Percentiles rank a stretch among this genome's conserved stretches.
Conservation (phyloP, 2,329 filamentous ascomycete species). For the Seiridium cupressi region DNA sequence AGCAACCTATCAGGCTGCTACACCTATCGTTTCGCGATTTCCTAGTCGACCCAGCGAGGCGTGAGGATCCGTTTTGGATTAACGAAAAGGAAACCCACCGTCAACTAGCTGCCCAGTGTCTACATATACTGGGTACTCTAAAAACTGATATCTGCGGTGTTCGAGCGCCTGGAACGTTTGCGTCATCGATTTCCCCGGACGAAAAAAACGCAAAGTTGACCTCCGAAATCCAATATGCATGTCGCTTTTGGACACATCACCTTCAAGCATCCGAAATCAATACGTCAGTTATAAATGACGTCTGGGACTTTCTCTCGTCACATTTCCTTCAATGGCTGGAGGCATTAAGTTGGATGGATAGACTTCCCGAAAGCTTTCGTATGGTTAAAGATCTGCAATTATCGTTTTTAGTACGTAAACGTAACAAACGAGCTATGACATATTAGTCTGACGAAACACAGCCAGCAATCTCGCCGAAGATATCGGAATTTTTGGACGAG, state of each 20-base stretch:
- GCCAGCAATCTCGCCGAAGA: slow-evolving; percentile 1
- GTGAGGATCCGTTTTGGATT: not conserved
- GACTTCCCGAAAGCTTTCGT: slow-evolving; percentile 14
- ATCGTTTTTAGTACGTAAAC: slow-evolving; percentile 10
- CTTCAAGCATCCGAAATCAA: slow-evolving; percentile 20
- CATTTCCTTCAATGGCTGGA: slow-evolving; percentile 43
- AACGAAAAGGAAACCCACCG: not conserved
- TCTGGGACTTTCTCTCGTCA: slow-evolving; percentile 31
- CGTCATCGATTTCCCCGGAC: slow-evolving; percentile 18
- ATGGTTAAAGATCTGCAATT: slow-evolving; percentile 7
- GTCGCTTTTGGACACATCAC: slow-evolving; percentile 37
- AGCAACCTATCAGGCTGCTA: not conserved
- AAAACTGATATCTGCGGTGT: slow-evolving; percentile 25
- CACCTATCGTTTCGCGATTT: slow-evolving; percentile 8
- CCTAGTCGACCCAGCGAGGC: slow-evolving; percentile 1
- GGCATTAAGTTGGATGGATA: slow-evolving; percentile 31
- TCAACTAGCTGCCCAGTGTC: not conserved
- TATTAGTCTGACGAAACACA: slow-evolving; percentile 5
- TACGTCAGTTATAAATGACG: slow-evolving; percentile 23
- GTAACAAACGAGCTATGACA: slow-evolving; percentile 10
- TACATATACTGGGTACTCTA: slow-evolving; percentile 14
- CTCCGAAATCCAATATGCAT: slow-evolving; percentile 35
- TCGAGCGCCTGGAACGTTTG: slow-evolving; percentile 19
- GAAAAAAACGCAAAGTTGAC: slow-evolving; percentile 22
- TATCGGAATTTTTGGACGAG: slow-evolving; percentile 20